Conservation (phyloP, 2,329 filamentous ascomycete species). For the Fusarium pininemorale region DNA sequence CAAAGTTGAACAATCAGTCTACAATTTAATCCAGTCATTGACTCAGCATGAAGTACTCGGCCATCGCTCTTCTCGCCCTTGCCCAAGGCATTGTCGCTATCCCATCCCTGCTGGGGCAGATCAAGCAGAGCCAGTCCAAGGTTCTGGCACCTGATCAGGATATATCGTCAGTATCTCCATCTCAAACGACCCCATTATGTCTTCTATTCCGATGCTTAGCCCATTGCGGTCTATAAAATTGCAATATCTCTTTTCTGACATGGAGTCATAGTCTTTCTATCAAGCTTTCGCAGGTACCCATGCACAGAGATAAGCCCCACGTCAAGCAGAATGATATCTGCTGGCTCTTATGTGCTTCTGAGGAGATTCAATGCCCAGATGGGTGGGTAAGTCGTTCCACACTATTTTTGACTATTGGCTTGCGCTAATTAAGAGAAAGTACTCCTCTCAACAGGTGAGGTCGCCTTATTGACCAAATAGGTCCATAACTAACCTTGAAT, state of each 20-base stretch:
- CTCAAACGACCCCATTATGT: background rate
- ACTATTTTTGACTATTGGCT: fast-evolving
- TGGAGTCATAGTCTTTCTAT: background rate
- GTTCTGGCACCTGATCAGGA: background rate
- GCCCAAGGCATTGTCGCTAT: background rate
- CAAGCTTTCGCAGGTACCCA: background rate
- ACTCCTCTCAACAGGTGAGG: background rate
- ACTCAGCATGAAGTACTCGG: background rate
- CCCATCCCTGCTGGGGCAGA: background rate
- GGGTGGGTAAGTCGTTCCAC: background rate
- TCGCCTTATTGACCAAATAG: fast-evolving
- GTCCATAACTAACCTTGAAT: background rate
- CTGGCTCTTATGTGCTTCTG: background rate
- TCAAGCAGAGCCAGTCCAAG: background rate
- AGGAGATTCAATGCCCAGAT: background rate
- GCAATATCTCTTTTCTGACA: background rate
- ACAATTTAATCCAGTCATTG: fast-evolving
- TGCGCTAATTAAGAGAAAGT: background rate
- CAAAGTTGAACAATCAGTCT: fast-evolving
- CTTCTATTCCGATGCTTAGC: background rate
- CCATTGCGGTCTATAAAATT: fast-evolving
- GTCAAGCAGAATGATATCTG: background rate
- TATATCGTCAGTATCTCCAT: slow-evolving; percentile 1
- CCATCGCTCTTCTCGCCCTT: background rate
- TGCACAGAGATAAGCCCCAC: fast-evolving